Percentiles rank a stretch among this genome's conserved stretches.
Conservation (phyloP, 208 protist genomes). For the Strigomonas culicis region DNA sequence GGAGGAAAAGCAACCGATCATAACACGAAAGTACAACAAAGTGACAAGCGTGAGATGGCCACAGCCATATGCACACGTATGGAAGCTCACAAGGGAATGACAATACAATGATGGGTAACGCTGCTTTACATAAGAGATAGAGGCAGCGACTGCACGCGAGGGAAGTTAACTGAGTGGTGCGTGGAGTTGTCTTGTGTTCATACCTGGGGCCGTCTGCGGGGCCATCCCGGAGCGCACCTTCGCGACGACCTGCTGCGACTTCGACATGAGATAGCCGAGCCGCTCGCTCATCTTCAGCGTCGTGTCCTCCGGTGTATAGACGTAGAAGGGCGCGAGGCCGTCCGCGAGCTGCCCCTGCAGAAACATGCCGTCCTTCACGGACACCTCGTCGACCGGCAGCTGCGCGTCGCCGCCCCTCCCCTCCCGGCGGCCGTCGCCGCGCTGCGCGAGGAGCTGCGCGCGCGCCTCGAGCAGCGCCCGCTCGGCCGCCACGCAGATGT, state of each 20-base stretch:
- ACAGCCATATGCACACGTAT: constrained; percentile 14
- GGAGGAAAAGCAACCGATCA: constrained; percentile 3
- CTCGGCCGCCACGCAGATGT: constrained; percentile 35
- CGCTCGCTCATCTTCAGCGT: constrained; percentile 2
- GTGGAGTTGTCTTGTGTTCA: no score
- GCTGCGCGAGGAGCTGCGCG: constrained; percentile 9
- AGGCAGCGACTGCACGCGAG: no score
- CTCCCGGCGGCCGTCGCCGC: constrained; percentile 7
- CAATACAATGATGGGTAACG: no score
- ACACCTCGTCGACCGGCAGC: not conserved
- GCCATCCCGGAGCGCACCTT: no score
- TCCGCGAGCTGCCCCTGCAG: constrained; percentile 4
- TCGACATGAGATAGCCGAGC: constrained; percentile 7
- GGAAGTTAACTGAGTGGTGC: no score
- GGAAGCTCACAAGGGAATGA: not conserved
- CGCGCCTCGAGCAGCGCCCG: constrained; percentile 15
- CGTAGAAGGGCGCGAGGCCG: constrained; percentile 18
- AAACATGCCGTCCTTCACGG: constrained; percentile 9
- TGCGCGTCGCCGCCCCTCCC: not conserved
- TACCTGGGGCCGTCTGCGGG: no score
- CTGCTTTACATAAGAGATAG: no score
- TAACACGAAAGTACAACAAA: not conserved
- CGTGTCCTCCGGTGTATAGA: constrained; percentile 9
- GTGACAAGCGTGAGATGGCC: not conserved
- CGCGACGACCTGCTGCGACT: no score